phyloP scores from a whole-genome alignment of 2,329 filamentous ascomycete genomes.

The Talaromyces rugulosus region DNA sequence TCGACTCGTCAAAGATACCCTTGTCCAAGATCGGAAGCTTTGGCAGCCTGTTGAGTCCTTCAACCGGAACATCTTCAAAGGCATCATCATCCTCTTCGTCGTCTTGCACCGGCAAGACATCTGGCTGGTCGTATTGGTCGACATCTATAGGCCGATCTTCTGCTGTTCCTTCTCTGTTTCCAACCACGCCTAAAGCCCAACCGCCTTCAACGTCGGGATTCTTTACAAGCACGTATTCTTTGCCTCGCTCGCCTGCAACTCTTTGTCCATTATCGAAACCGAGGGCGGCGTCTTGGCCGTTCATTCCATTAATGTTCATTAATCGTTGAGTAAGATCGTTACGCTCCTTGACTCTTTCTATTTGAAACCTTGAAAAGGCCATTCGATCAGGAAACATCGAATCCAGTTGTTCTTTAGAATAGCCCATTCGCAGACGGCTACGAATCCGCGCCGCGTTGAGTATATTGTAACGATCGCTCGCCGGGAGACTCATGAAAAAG shows the following conservation, averaged over 20 bases:
- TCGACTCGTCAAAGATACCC: conserved; percentile 33
- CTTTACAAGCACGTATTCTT: conserved; percentile 93
- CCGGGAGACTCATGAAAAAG: conserved; percentile 88
- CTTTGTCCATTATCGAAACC: conserved; percentile 53
- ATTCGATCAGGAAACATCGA: conserved; percentile 96
- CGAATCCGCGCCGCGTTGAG: conserved; percentile 86
- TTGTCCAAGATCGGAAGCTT: conserved; percentile 48
- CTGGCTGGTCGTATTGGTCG: conserved; percentile 56
- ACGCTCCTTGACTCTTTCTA: conserved; percentile 85
- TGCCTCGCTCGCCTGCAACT: conserved; percentile 69
- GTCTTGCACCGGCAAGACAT: conserved; percentile 52
- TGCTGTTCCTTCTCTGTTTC: conserved; percentile 72
- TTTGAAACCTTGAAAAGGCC: conserved; percentile 95
- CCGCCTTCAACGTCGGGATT: conserved; percentile 93
- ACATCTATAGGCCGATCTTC: conserved; percentile 89
- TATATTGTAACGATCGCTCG: conserved; percentile 93
- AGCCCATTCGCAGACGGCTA: conserved; percentile 87
- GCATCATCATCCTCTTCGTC: conserved; percentile 68
- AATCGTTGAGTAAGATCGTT: conserved; percentile 92
- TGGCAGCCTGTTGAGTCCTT: conserved; percentile 79
- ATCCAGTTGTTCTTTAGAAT: conserved; percentile 93
- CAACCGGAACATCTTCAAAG: conserved; percentile 90
- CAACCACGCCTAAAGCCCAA: conserved; percentile 92
- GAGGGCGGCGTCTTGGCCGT: conserved; percentile 65
- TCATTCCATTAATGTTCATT: conserved; percentile 93